Conservation (phyloP, 225 moss, liverwort and hornwort species). For the Climacium dendroides region DNA sequence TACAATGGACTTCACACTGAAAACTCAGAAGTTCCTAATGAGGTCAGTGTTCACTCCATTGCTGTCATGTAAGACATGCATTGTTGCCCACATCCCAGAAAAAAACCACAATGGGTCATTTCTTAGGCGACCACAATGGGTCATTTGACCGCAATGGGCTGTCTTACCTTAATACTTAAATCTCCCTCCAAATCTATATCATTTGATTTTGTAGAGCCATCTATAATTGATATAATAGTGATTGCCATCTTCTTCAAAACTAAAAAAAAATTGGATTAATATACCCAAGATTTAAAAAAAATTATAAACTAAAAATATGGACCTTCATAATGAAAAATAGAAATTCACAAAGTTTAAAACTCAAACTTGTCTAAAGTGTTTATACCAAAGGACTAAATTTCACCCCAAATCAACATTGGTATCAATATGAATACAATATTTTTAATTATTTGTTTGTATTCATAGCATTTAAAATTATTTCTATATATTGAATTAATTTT, state of each 20-base stretch:
- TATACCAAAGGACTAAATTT: neutral
- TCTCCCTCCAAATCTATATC: fast-evolving
- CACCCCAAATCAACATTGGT: fast-evolving
- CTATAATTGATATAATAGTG: neutral
- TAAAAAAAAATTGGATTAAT: neutral
- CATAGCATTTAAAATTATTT: neutral
- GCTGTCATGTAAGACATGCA: too few relatives aligned
- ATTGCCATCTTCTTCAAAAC: neutral
- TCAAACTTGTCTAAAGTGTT: neutral
- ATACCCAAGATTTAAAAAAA: neutral
- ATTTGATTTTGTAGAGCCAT: neutral
- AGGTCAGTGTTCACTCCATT: too few relatives aligned
- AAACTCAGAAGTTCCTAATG: too few relatives aligned
- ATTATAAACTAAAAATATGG: fast-evolving
- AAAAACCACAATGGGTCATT: too few relatives aligned
- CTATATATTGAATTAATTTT: neutral
- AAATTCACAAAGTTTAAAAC: neutral
- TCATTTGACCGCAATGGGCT: too few relatives aligned
- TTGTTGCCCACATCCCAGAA: too few relatives aligned
- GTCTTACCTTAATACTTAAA: too few relatives aligned
- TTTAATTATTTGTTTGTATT: neutral
- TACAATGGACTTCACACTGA: too few relatives aligned
- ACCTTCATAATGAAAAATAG: fast-evolving
- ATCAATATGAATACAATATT: neutral
- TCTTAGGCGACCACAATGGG: too few relatives aligned